Evolutionary conservation across 148 eudicot genomes (phyloP).

Genomic region (Hydrangea macrophylla): DNA sequence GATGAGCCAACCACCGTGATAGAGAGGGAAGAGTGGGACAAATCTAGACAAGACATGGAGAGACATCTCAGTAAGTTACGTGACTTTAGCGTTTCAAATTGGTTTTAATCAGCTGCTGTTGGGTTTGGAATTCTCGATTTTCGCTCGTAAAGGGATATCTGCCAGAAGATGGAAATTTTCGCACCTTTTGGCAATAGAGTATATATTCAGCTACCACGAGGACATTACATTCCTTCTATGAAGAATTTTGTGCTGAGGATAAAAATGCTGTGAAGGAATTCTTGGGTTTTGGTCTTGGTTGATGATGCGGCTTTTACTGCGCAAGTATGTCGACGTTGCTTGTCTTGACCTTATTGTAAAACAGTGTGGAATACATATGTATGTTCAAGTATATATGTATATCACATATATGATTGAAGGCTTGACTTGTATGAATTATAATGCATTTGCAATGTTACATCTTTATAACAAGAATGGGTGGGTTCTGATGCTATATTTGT

Average conservation of each 20-base stretch:
- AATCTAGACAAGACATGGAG: conserved; percentile 80
- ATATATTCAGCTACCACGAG: not conserved
- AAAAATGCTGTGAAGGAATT: not conserved
- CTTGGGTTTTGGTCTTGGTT: too few relatives aligned
- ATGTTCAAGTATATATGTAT: too few relatives aligned
- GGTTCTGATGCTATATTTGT: too few relatives aligned
- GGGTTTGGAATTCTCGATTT: not conserved
- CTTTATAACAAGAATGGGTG: too few relatives aligned
- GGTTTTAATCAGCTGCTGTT: conserved; percentile 48
- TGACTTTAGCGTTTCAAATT: conserved; percentile 85
- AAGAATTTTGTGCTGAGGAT: not conserved
- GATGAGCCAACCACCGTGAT: conserved; percentile 81
- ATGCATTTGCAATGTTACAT: too few relatives aligned
- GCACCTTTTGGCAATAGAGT: not conserved
- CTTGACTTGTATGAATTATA: too few relatives aligned
- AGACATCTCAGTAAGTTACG: conserved; percentile 81
- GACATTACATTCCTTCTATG: not conserved
- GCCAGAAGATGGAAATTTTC: not conserved
- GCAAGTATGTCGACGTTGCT: not conserved
- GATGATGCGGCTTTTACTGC: not conserved
- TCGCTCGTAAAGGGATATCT: not conserved
- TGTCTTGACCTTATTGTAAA: not conserved
- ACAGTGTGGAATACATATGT: not conserved
- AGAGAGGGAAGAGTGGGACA: conserved; percentile 82
- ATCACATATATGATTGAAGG: too few relatives aligned